Evolutionary conservation across 23 red algal species (phyloP), one percentile per base, ranked within the genome.

Genomic region (Gracilaria domingensis): DNA sequence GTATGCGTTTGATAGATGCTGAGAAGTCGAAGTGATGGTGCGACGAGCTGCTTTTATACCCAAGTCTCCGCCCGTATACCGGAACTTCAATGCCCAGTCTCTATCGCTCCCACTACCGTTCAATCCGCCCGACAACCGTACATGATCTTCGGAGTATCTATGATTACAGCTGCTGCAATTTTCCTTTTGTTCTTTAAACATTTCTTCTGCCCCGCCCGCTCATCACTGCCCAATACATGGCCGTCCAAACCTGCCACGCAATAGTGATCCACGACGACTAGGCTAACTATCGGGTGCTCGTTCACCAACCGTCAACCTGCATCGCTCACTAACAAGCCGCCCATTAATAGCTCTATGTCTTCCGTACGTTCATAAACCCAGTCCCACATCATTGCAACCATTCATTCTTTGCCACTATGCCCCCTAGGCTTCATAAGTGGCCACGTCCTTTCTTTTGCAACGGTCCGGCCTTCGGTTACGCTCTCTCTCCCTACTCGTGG

Each of bases 1-100:
- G 78, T 18, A 90, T 90, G 87, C 79, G 58, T 29, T 32, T 26
- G 1, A 18, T 82, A n/a, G 72, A 77, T 37, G 72, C 72, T 8
- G 28, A 11, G 12, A 75, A 42, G 21, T 36, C n/a, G 38, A 77
- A 69, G 20, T 37, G 64, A 34, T 69, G 64, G 38, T 0, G 64
- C 0, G 12, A 37, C 1, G 32, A 34, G 12, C 18, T 69, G 1
- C 32, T 37, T 69, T 34, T 32, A 4, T 34, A 37, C 32, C n/a
- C 1, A 24, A 20, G 4, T 13, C 64, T 18, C 12, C 33, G 9
- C 4, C 8, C 1, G 16, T 20, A 17, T 69, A 0, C 11, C 12
- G 30, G 1, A 34, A 13, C n/a, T n/a, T n/a, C n/a, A n/a, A n/a
- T 32, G 33, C 30, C 9, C 29, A 18, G 1, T 20, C 2, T 55